phyloP scores from a whole-genome alignment of 2,329 filamentous ascomycete species.

The Samsoniella hepiali region DNA sequence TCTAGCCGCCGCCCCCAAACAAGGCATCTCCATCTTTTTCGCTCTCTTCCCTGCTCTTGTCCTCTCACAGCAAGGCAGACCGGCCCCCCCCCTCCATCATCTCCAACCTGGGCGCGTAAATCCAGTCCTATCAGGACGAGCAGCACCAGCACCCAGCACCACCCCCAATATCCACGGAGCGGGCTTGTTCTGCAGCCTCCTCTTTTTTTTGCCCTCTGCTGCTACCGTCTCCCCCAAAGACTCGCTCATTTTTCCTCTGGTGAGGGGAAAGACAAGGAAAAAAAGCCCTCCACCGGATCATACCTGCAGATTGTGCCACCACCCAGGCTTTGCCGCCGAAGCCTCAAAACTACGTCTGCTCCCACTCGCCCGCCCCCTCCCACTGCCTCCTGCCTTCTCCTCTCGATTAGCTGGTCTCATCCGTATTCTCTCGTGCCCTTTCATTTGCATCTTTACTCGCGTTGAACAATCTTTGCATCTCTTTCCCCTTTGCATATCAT shows the following conservation, averaged over 20 bases:
- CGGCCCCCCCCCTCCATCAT: constrained; percentile 2
- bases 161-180: constrained; percentile 1
- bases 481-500: background rate
- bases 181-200: background rate
- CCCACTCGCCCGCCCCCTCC: constrained; percentile 9
- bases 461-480: background rate
- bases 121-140: constrained; percentile 14
- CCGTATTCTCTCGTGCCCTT: constrained; percentile 29
- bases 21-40: background rate
- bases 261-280: background rate
- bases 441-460: constrained; percentile 26
- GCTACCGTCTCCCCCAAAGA: background rate
- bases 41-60: background rate
- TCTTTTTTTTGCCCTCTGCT: background rate
- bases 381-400: constrained; percentile 26
- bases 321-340: background rate
- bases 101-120: constrained; percentile 14
- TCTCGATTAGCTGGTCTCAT: constrained; percentile 57
- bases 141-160: background rate
- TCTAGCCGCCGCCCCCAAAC: constrained; percentile 14
- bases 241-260: background rate
- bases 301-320: background rate
- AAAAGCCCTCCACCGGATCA: background rate
- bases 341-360: constrained; percentile 10
- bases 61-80: background rate